These are phyloP conservation scores for Tinospora cordifolia DNA, from an alignment of 164 flowering plant species.

Conservation along the genomic window DNA sequence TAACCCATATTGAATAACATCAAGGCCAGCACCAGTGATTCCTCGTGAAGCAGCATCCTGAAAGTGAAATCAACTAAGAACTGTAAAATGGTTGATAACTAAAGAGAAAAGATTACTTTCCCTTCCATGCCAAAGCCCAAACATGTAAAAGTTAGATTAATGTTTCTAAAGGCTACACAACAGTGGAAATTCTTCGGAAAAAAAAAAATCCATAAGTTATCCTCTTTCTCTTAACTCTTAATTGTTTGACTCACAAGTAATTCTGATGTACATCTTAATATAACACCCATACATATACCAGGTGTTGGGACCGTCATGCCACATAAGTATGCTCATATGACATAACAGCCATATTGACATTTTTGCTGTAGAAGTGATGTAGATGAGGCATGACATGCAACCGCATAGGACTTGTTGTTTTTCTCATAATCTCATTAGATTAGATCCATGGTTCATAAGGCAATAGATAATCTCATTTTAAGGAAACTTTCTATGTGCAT, in stretches of 20 bases:
- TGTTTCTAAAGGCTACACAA: background rate
- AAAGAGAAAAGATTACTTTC: background rate
- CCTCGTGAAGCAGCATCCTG: slow-evolving; percentile 97
- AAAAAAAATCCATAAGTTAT: background rate
- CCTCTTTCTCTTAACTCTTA: background rate
- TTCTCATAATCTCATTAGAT: too few relatives aligned
- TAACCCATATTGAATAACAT: slow-evolving; percentile 86
- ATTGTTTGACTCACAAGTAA: background rate
- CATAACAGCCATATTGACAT: too few relatives aligned
- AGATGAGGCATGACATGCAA: too few relatives aligned
- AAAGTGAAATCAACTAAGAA: slow-evolving; percentile 11
- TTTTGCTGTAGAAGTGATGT: too few relatives aligned
- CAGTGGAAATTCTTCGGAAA: background rate
- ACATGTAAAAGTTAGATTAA: background rate
- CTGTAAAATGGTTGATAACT: background rate
- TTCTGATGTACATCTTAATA: background rate
- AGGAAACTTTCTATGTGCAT: too few relatives aligned
- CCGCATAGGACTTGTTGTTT: too few relatives aligned
- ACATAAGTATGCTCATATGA: too few relatives aligned
- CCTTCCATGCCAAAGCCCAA: background rate
- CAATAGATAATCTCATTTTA: too few relatives aligned
- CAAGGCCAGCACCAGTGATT: slow-evolving; percentile 60
- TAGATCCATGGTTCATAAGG: too few relatives aligned
- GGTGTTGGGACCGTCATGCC: too few relatives aligned
- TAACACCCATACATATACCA: too few relatives aligned